Evolutionary conservation across 2,329 filamentous ascomycete genomes (phyloP), one percentile per base, ranked within the genome.

Genomic region (Fusarium albidum): DNA sequence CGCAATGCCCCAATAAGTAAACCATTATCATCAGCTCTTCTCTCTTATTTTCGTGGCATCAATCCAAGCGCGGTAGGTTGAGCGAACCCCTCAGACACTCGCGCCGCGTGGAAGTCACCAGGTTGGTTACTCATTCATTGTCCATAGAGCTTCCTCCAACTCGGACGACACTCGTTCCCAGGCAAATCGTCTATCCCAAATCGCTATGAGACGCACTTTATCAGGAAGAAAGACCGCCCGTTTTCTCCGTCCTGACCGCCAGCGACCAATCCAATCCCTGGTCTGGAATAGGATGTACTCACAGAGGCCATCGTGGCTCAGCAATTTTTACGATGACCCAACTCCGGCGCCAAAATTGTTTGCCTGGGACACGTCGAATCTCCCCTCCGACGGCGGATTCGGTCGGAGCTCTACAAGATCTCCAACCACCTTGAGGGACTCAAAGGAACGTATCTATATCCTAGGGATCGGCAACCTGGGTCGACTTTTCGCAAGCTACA

Each of bases 391-490:
- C 6, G 10, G 41, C 11, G 45, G 21, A 3, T 29, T 42, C 7
- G 15, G 26, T 3, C 7, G 15, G 3, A 14, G 13, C 31, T 15
- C n/a, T 10, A 11, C 13, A 32, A 28, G 17, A 11, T 8, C 9
- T 12, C 15, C 45, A 13, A 31, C 21, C 13, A 42, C 50, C 44
- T 41, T 46, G 7, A 32, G 51, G 15, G 59, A 61, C 48, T 45
- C 52, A 7, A 41, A 68, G 29, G 69, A 69, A n/a, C 81, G 87
- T 28, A 87, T 96, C 56, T 86, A 95, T 67, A 81, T 97, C 40
- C 76, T 96, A 4, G 93, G 94, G 10, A 70, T 90, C 10, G 93
- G 93, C 29, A 96, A 92, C 68, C 79, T 96, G 11, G 93, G 92
- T 12, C 85, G 85, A 35, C 83, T 97, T 21, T 85, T 93, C 59